Evolutionary conservation across 129 eudicot species (phyloP), one percentile per base, ranked within the genome.

Genomic region (Arctium minus): DNA sequence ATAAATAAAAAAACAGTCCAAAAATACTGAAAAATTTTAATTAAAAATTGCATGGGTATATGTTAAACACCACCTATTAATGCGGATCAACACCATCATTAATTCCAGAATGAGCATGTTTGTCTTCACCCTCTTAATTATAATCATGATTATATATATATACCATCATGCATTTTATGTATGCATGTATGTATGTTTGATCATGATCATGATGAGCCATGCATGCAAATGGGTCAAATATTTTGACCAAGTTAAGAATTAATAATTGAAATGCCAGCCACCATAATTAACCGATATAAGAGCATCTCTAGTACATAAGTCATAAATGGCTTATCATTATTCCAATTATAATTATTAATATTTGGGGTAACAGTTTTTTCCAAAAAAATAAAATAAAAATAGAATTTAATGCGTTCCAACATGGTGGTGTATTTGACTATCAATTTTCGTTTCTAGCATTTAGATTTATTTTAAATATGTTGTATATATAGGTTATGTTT

Each of bases 31-130:
- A 33, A 68, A 38, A 64, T 73, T 79, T 79, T 64, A 79, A 38
- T 22, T 18, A 46, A 74, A 50, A 79, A 2, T 42, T 79, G 87
- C 84, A 79, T 84, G 80, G 84, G 72, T 79, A 84, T 37, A 79
- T 73, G 87, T 44, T 84, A 74, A 65, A 79, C 80, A 74, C 44
- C 83, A 79, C 87, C 84, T 84, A 79, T 79, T 84, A 84, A 84
- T 79, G 77, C 87, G 87, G 87, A 84, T 84, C 87, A 84, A 65
- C 83, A 79, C 87, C 84, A 84, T 84, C 80, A 74, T 6, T n/a
- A 60, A 60, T 84, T 84, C 87, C 87, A 79, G 84, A 84, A 79
- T 84, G 76, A 84, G 87, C 64, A 84, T 84, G 60, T 84, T 84
- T 84, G 87, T 84, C 87, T 79, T 84, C 77, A 84, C 77, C 67